Evolutionary conservation across 2,329 filamentous ascomycete species (phyloP).

Genomic region (Macrophomina phaseolina): DNA sequence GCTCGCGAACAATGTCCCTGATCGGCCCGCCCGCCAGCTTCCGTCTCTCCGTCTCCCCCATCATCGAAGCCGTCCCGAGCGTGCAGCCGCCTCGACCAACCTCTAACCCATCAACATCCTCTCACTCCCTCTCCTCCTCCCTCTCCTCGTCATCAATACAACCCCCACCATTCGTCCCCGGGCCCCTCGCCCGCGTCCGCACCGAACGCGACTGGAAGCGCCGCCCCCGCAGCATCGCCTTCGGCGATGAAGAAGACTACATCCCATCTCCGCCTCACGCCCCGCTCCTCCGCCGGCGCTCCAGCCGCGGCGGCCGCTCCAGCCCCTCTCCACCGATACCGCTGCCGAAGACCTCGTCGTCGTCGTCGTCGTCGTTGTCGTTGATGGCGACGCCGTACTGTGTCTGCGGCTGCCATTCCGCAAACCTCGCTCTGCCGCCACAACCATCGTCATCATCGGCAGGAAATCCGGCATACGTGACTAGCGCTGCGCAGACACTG

Average conservation of each 20-base stretch:
- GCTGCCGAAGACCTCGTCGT: background rate
- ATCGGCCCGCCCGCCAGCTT: slow-evolving; percentile 36
- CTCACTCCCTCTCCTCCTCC: no score
- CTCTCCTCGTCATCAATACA: no score
- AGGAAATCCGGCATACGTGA: slow-evolving; percentile 30
- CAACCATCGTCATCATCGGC: background rate
- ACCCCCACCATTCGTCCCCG: background rate
- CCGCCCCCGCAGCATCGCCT: slow-evolving; percentile 8
- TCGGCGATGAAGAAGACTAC: slow-evolving; percentile 25
- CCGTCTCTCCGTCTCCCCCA: slow-evolving; percentile 31
- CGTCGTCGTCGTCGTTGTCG: no score
- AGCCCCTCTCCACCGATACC: no score
- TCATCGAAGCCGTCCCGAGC: background rate
- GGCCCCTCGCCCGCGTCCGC: background rate
- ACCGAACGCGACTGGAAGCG: background rate
- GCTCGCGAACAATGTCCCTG: slow-evolving; percentile 41
- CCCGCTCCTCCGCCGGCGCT: background rate
- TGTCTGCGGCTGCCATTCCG: slow-evolving; percentile 28
- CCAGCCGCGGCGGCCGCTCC: background rate
- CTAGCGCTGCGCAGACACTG: slow-evolving; percentile 36
- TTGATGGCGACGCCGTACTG: background rate
- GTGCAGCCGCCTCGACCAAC: background rate
- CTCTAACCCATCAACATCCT: background rate
- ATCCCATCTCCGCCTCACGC: background rate
- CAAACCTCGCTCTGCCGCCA: slow-evolving; percentile 27